Percentiles rank a stretch among this genome's conserved stretches.
Conservation (phyloP, 2,329 filamentous ascomycete genomes). For the Colletotrichum costaricense region DNA sequence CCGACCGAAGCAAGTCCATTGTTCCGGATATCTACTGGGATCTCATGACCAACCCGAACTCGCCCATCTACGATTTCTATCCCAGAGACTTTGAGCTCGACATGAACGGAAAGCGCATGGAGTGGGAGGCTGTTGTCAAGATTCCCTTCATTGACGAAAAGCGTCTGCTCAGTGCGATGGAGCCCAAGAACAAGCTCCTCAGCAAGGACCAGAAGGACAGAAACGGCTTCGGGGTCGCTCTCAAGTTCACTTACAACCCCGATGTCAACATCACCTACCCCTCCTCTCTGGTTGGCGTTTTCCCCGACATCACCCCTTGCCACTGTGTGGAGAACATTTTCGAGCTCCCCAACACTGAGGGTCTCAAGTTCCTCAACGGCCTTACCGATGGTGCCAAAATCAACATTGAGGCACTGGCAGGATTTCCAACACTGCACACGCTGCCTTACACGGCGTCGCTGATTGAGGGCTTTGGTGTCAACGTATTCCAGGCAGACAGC, state of each 20-base stretch:
- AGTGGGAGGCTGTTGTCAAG: slow-evolving; percentile 99
- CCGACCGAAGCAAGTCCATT: slow-evolving; percentile 96
- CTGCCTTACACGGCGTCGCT: slow-evolving; percentile 85
- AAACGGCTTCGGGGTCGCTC: slow-evolving; percentile 90
- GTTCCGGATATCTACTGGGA: slow-evolving; percentile 89
- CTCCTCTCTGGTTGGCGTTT: slow-evolving; percentile 88
- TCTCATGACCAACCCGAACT: slow-evolving; percentile 90
- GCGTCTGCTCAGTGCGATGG: slow-evolving; percentile 87
- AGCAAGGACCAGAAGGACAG: slow-evolving; percentile 81
- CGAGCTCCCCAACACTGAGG: slow-evolving; percentile 92
- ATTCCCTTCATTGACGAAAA: slow-evolving; percentile 98
- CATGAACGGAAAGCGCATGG: slow-evolving; percentile 99
- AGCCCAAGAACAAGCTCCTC: slow-evolving; percentile 82
- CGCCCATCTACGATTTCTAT: slow-evolving; percentile 98
- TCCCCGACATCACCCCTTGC: slow-evolving; percentile 88
- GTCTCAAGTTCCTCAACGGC: slow-evolving; percentile 85
- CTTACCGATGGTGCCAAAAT: slow-evolving; percentile 87
- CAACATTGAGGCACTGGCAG: slow-evolving; percentile 85
- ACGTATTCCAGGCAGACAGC: slow-evolving; percentile 95
- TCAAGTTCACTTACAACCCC: slow-evolving; percentile 91
- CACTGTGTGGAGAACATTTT: slow-evolving; percentile 97
- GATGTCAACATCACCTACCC: slow-evolving; percentile 85
- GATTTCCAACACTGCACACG: slow-evolving; percentile 91
- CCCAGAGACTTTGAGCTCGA: slow-evolving; percentile 96
- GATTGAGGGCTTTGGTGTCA: slow-evolving; percentile 81